Conservation (phyloP, 805 yeast genomes). For the Ogataea angusta region DNA sequence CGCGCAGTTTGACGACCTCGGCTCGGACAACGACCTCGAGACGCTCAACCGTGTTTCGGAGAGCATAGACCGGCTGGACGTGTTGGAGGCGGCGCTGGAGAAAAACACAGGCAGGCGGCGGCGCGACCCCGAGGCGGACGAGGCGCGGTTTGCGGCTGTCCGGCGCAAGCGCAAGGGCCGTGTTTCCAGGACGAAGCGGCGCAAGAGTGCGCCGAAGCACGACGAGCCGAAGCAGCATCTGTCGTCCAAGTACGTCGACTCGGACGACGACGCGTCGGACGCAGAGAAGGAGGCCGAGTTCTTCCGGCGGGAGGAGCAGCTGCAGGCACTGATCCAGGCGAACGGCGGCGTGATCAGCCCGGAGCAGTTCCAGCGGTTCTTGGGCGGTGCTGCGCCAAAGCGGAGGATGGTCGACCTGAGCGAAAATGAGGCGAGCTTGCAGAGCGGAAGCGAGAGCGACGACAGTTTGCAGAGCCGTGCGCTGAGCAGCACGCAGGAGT, state of each 20-base stretch:
- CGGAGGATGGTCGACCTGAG: constrained; percentile 13
- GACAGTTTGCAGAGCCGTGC: no score
- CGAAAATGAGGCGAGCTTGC: neutral
- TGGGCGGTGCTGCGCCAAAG: constrained; percentile 4
- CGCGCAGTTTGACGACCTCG: constrained; percentile 34
- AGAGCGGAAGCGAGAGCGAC: constrained; percentile 13
- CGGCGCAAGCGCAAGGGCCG: constrained; percentile 12
- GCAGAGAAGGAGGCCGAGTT: constrained; percentile 51
- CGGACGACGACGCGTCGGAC: constrained; percentile 64
- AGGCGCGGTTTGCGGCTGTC: constrained; percentile 9
- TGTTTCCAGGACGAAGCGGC: constrained; percentile 3
- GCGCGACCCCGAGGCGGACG: constrained; percentile 15
- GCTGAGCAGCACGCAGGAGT: neutral
- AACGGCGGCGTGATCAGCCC: constrained; percentile 29
- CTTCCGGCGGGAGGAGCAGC: constrained; percentile 51
- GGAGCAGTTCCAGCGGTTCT: constrained; percentile 24
- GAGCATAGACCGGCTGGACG: constrained; percentile 35
- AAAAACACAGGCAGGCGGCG: constrained; percentile 24
- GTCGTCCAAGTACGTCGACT: constrained; percentile 54
- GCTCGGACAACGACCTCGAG: constrained; percentile 31
- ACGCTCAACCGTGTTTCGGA: constrained; percentile 8
- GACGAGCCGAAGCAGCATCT: constrained; percentile 26
- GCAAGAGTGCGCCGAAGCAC: constrained; percentile 4
- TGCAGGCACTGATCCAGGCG: constrained; percentile 36
- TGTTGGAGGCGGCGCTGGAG: constrained; percentile 34